Base-by-base conservation (phyloP, 1,284 basidiomycete species). In the Sporisorium scitamineum region DNA sequence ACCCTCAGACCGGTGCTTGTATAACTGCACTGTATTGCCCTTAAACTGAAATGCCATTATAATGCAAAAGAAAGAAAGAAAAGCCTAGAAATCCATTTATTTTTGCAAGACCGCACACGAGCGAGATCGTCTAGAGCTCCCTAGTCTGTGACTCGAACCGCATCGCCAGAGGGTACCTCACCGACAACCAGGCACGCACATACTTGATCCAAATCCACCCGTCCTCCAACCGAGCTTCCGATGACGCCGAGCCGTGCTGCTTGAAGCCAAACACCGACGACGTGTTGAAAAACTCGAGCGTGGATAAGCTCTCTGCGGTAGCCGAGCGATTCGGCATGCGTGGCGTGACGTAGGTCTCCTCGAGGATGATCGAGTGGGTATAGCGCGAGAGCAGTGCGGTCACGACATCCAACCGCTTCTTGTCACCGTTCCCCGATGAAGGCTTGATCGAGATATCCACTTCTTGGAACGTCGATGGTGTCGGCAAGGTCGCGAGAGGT, bases 111-210 rank as follows among this genome's bases (percentile, higher is more conserved):
- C 37, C 5, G 18, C 37, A 18, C 37, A 4, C n/a, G n/a, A n/a
- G n/a, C n/a, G n/a, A n/a, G n/a, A n/a, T 39, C 37, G 39, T 9
- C 41, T 64, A 64, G 0, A 70, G 27, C 39, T 66, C 45, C 37
- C 3, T 41, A 3, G 54, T 59, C 9, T n/a, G 37, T 16, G 34
- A 18, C 41, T 67, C 70, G 32, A 72, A 72, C 0, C 63, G 63
- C 70, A 67, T 67, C 2, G 29, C 20, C 6, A 62, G 48, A 1
- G 70, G 70, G 50, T 48, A 72, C 18, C 53, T 32, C 9, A 51
- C 20, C 24, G 56, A 59, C 8, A 72, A 53, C 70, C 70, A 72
- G 20, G 70, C 63, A 2, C 61, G 52, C 2, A 64, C 61, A 22
- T 60, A 64, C 8, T 44, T 48, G 2, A 32, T 20, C 68, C 61